These are phyloP conservation scores for Trichosanthes truncata DNA, from an alignment of 306 rosid genomes.

Conservation along the genomic window DNA sequence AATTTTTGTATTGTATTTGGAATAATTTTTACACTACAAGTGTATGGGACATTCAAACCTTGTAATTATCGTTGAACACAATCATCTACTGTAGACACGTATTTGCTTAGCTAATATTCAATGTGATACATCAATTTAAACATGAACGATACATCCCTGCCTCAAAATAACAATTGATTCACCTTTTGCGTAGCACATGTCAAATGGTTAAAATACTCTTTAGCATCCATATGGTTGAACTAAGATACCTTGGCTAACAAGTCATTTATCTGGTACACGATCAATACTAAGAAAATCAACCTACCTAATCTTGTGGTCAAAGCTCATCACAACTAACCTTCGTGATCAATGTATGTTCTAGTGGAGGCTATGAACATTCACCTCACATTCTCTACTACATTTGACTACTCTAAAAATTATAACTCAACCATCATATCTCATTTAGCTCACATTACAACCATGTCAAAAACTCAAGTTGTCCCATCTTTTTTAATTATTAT, in stretches of 20 bases:
- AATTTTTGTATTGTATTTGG: neutral
- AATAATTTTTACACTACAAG: too few species aligned
- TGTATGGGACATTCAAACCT: neutral
- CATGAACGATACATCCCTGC: neutral
- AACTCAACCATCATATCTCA: neutral
- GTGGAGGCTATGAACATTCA: neutral
- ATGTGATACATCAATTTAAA: neutral
- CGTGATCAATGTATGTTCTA: neutral
- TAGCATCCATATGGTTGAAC: neutral
- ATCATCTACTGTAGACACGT: neutral
- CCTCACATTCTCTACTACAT: neutral
- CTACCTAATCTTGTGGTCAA: neutral
- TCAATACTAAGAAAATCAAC: neutral
- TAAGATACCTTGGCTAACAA: neutral
- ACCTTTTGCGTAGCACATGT: neutral
- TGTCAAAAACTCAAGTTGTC: too few species aligned
- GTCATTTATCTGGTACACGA: neutral
- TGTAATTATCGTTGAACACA: neutral
- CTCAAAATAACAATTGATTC: neutral
- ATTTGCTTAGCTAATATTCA: neutral
- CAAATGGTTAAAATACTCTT: neutral
- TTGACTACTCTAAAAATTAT: neutral
- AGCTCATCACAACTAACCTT: neutral
- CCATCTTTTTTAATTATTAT: too few species aligned
- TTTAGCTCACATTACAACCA: too few species aligned